A percentile compares a stretch with the other conserved stretches of the same genome.
Conservation (phyloP, 495 filamentous ascomycete genomes). For the Aspergillus bertholletiae region DNA sequence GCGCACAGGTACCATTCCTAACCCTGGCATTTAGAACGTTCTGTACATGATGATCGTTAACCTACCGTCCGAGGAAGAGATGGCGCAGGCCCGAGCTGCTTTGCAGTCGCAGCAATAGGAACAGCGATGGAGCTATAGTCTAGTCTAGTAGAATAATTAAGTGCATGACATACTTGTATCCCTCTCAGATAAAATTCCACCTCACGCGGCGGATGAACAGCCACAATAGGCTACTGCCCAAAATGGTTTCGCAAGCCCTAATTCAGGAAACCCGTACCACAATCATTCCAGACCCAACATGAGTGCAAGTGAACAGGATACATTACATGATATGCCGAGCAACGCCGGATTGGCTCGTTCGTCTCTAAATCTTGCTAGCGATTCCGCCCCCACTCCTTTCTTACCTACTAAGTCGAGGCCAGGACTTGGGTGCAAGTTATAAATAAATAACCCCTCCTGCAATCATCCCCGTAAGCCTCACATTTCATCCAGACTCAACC, state of each 20-base stretch:
- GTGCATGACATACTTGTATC: no score
- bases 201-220: no score
- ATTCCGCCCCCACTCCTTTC: background rate
- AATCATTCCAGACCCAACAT: no score
- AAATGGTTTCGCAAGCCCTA: no score
- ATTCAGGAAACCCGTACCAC: no score
- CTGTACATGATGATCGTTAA: conserved; percentile 52
- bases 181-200: no score
- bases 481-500: background rate
- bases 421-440: no score
- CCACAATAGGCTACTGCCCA: no score
- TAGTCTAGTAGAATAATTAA: no score
- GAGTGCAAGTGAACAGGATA: no score
- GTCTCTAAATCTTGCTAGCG: background rate
- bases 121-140: no score
- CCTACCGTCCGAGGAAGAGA: conserved; percentile 44
- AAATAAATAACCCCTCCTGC: background rate
- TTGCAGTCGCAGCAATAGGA: background rate
- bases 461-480: background rate
- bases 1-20: conserved; percentile 6
- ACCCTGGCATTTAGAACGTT: conserved; percentile 31
- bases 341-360: background rate
- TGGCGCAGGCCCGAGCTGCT: conserved; percentile 22
- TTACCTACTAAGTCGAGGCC: background rate
- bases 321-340: background rate